These are phyloP conservation scores for Escovopsis weberi DNA, from an alignment of 2,329 filamentous ascomycete species.

Conservation along the genomic window DNA sequence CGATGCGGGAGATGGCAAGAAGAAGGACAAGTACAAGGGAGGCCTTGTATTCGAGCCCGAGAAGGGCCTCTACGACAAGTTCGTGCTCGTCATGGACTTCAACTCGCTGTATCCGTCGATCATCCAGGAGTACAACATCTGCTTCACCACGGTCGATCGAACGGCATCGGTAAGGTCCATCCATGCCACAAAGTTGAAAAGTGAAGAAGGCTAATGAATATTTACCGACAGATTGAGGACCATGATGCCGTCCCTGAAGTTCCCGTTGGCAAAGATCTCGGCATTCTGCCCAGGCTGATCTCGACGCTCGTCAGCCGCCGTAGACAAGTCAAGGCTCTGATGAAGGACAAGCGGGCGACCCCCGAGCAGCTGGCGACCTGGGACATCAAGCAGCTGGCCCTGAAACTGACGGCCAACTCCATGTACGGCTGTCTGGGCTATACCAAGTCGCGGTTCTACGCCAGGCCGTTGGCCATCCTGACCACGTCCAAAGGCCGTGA, in stretches of 20 bases:
- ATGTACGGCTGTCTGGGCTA: conserved; percentile 99
- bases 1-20: conserved; percentile 63
- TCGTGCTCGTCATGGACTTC: conserved; percentile 98
- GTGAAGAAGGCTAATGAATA: conserved; percentile 9
- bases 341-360: conserved; percentile 87
- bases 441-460: conserved; percentile 93
- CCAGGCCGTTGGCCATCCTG: conserved; percentile 83
- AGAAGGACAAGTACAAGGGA: conserved; percentile 99
- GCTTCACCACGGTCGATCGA: conserved; percentile 92
- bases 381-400: conserved; percentile 94
- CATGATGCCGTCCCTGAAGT: conserved; percentile 85
- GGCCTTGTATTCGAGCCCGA: conserved; percentile 97
- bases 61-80: conserved; percentile 95
- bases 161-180: conserved; percentile 47
- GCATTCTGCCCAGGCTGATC: conserved; percentile 82
- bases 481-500: conserved; percentile 96
- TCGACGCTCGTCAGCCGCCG: conserved; percentile 78
- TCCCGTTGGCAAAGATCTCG: conserved; percentile 61
- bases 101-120: conserved; percentile 98
- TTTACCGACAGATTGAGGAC: conserved; percentile 38
- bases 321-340: conserved; percentile 84
- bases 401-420: conserved; percentile 96
- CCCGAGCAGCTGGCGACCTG: conserved; percentile 79
- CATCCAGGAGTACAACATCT: conserved; percentile 99
- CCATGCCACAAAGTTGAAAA: neutral